Evolutionary conservation across 1,284 basidiomycete species (phyloP).

Genomic region (Austroboletus novae-zelandiae): DNA sequence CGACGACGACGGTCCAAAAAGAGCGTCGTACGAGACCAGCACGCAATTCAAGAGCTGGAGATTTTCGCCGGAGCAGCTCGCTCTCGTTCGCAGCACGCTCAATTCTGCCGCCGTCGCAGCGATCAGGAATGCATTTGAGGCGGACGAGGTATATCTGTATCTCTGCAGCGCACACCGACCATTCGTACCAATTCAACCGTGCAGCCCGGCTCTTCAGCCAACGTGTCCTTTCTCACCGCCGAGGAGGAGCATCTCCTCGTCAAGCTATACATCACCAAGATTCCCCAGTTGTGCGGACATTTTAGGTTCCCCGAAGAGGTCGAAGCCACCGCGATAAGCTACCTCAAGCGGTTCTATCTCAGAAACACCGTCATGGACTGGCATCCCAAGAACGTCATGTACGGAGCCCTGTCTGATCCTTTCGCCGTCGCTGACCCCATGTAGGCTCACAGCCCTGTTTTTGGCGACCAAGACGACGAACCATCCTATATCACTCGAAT

Average conservation of each 20-base stretch:
- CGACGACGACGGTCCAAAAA: conserved; percentile 11
- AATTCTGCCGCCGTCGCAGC: conserved; percentile 74
- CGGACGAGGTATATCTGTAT: conserved; percentile 67
- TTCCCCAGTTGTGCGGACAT: conserved; percentile 80
- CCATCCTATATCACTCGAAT: conserved; percentile 82
- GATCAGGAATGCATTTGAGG: conserved; percentile 75
- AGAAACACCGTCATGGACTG: conserved; percentile 99
- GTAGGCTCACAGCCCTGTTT: conserved; percentile 92
- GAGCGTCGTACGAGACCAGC: conserved; percentile 71
- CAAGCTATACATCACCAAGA: conserved; percentile 85
- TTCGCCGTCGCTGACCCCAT: conserved; percentile 6
- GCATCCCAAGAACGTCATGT: conserved; percentile 99
- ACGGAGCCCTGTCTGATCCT: conserved; percentile 30
- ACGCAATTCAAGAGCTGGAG: conserved; percentile 90
- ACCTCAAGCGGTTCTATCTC: conserved; percentile 96
- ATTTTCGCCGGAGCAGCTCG: conserved; percentile 70
- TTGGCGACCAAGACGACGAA: conserved; percentile 98
- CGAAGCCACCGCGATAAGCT: conserved; percentile 88
- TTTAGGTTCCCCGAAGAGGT: conserved; percentile 91
- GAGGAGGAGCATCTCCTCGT: conserved; percentile 89
- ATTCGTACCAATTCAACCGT: conserved; percentile 10
- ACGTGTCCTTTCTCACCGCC: conserved; percentile 42
- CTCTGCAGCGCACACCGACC: conserved; percentile 3
- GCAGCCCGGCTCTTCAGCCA: conserved; percentile 25
- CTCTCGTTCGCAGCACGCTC: conserved; percentile 55